Base-by-base conservation (phyloP, 1,284 basidiomycete genomes). In the Malassezia sympodialis region DNA sequence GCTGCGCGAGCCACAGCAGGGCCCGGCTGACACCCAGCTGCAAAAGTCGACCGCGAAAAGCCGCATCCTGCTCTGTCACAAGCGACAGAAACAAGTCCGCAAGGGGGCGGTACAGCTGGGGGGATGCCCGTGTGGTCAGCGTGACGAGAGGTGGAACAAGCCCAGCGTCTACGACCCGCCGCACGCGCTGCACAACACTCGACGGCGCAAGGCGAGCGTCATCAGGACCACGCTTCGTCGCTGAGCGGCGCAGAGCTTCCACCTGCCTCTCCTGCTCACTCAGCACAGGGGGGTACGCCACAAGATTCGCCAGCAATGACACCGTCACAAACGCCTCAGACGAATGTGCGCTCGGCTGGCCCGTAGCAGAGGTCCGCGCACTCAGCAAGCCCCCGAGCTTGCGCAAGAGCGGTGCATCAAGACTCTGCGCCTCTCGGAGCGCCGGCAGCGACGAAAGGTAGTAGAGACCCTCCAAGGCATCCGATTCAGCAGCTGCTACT, bases 11-110 rank as follows among this genome's bases (percentile, higher is more conserved):
- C 4, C 77, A 77, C 26, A 81, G 78, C 39, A 93, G 77, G 1
- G 84, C 80, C 64, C 84, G 87, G 14, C 83, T 82, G 0, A 87
- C 90, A 32, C 93, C 93, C 46, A 82, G 82, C 67, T 88, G 87
- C 26, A 96, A 77, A 15, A 94, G 82, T 53, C 79, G 79, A 4
- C 88, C 85, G 65, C 93, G 80, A 56, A 85, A 83, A 6, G 81
- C 80, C 63, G 83, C 83, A 63, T 87, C 84, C 63, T 88, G 69
- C 41, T 64, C 60, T 23, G 65, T 63, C 15, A 62, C 46, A 6
- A 67, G 55, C 11, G 65, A 31, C 10, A 61, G 53, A 27, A 63
- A 34, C 19, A 58, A 43, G 11, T 51, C 27, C 8, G 49, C 50
- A 32, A 63, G 52, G 45, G 47, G 37, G 32, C 23, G n/a, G 40